These are phyloP conservation scores for Vaccinium macrocarpon DNA, from an alignment of 148 eudicot species.

Conservation along the genomic window DNA sequence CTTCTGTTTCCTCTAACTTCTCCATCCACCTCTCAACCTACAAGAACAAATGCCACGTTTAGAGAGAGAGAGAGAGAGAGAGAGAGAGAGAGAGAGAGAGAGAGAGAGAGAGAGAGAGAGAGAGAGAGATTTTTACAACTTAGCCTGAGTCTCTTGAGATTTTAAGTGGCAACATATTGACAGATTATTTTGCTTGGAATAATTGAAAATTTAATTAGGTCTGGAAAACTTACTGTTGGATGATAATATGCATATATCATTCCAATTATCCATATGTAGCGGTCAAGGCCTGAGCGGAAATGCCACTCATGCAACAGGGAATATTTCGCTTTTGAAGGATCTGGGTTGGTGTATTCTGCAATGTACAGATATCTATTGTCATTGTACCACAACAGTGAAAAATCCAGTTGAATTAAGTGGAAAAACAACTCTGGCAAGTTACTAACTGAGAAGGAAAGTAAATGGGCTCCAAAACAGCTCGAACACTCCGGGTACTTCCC, in stretches of 20 bases:
- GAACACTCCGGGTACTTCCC: slow-evolving; percentile 96
- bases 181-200: not conserved
- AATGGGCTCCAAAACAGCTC: slow-evolving; percentile 85
- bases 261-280: slow-evolving; percentile 97
- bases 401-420: slow-evolving; percentile 11
- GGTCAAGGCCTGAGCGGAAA: slow-evolving; percentile 95
- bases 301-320: slow-evolving; percentile 86
- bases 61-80: not conserved
- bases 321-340: slow-evolving; percentile 63
- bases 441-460: slow-evolving; percentile 70
- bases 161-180: not conserved
- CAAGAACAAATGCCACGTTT: slow-evolving; percentile 13
- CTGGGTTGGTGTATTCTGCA: slow-evolving; percentile 71
- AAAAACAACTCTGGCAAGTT: slow-evolving; percentile 3
- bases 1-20: slow-evolving; percentile 86
- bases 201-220: not conserved
- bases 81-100: not conserved
- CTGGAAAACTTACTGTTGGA: slow-evolving; percentile 60
- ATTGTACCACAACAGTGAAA: not conserved
- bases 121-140: not conserved
- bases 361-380: not conserved
- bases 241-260: slow-evolving; percentile 97
- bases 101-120: not conserved
- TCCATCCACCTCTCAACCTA: slow-evolving; percentile 99
- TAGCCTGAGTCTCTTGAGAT: not conserved